A percentile compares a stretch with the other conserved stretches of the same genome.
Conservation (phyloP, 2,329 filamentous ascomycete species). For the Aspergillus sp. region DNA sequence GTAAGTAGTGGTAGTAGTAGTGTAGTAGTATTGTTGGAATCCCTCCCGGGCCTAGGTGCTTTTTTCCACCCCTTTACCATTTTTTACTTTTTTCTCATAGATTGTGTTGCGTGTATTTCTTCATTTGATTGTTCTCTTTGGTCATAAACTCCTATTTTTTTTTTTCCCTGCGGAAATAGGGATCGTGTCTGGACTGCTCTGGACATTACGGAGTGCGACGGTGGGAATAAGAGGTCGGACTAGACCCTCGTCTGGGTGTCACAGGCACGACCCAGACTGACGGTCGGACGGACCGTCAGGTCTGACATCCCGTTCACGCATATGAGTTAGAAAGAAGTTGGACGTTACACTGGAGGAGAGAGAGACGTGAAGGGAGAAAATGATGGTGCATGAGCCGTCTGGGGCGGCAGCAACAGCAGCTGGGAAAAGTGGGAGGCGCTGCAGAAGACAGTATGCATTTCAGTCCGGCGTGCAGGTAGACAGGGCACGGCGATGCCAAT, state of each 20-base stretch:
- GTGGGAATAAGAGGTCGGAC: slow-evolving; percentile 7
- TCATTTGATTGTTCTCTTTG: no score
- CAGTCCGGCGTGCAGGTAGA: background rate
- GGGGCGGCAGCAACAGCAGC: background rate
- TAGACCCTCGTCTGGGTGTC: background rate
- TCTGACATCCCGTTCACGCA: background rate
- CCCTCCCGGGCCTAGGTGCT: background rate
- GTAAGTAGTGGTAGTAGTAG: background rate
- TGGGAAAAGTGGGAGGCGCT: background rate
- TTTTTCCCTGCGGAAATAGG: background rate
- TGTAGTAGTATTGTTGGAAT: background rate
- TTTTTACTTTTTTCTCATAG: background rate
- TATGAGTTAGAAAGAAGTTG: background rate
- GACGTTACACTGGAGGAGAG: background rate
- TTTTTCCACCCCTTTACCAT: background rate
- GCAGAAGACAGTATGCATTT: background rate
- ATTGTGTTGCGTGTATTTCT: background rate
- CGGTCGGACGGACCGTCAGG: background rate
- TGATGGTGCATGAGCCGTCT: background rate
- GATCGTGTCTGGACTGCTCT: background rate
- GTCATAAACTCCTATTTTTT: background rate
- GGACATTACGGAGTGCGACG: background rate
- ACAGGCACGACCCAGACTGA: slow-evolving; percentile 1
- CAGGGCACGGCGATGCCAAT: slow-evolving; percentile 12
- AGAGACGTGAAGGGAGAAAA: background rate